A percentile compares a stretch with the other conserved stretches of the same genome.
Conservation (phyloP, 176 grass and related monocot genomes). For the Chloris gayana region DNA sequence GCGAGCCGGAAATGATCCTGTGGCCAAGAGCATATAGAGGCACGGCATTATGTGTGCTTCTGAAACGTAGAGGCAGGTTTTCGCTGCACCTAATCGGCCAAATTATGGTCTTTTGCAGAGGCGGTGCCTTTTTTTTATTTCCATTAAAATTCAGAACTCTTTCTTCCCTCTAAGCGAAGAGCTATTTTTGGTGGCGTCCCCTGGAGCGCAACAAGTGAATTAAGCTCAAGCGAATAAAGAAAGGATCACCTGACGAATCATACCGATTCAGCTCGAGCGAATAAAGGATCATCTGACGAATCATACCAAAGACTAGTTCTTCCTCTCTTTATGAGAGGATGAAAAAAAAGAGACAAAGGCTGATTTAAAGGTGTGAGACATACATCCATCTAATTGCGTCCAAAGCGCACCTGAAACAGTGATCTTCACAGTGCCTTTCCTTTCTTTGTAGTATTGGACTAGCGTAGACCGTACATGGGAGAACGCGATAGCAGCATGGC, state of each 20-base stretch:
- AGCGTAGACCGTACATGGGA: background rate
- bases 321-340: background rate
- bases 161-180: too few species aligned
- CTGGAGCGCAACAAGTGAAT: too few species aligned
- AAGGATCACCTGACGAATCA: too few species aligned
- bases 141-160: background rate
- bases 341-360: background rate
- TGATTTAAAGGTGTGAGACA: conserved; percentile 7
- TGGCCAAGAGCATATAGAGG: background rate
- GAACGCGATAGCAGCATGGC: background rate
- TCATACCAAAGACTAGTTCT: background rate
- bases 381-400: conserved; percentile 1
- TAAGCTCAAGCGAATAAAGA: too few species aligned
- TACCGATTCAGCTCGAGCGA: background rate
- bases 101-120: background rate
- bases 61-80: background rate
- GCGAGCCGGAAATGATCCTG: background rate
- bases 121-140: too few species aligned
- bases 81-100: background rate
- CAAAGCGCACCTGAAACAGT: background rate
- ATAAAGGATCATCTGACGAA: background rate
- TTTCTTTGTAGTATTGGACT: background rate
- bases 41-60: background rate
- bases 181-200: too few species aligned
- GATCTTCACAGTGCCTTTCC: background rate